Conservation (phyloP, 441 rosid species). For the Codiaeum variegatum region DNA sequence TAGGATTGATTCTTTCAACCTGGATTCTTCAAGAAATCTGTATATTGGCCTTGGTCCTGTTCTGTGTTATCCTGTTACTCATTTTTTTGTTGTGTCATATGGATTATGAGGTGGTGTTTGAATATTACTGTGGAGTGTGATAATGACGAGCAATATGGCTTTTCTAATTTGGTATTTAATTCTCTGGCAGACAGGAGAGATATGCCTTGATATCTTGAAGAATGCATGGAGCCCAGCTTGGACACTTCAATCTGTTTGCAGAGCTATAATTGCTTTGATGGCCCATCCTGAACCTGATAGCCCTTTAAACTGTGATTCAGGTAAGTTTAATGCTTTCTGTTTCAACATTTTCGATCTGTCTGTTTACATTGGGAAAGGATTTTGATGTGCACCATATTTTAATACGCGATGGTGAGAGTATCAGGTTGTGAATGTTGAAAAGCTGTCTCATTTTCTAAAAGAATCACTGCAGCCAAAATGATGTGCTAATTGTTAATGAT, state of each 20-base stretch:
- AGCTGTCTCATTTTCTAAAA: neutral
- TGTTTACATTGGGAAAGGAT: neutral
- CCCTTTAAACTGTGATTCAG: slow-evolving; percentile 97
- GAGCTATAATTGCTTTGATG: slow-evolving; percentile 97
- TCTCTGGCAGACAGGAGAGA: slow-evolving; percentile 74
- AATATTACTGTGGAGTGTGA: neutral
- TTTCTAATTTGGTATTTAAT: slow-evolving; percentile 9
- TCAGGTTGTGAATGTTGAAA: neutral
- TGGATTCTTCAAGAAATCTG: neutral
- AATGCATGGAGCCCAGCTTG: slow-evolving; percentile 99
- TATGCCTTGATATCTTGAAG: slow-evolving; percentile 95
- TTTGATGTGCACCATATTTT: neutral
- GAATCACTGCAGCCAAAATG: neutral
- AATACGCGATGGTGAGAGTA: neutral
- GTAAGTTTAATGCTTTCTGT: slow-evolving; percentile 28
- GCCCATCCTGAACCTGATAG: slow-evolving; percentile 98
- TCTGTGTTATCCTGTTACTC: neutral
- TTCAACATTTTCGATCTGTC: neutral
- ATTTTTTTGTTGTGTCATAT: neutral
- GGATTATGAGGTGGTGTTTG: neutral
- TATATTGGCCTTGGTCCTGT: neutral
- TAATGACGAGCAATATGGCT: slow-evolving; percentile 1
- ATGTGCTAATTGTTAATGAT: neutral
- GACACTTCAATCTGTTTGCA: slow-evolving; percentile 39
- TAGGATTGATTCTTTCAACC: neutral